Evolutionary conservation across 495 filamentous ascomycete genomes (phyloP).

Genomic region (Aspergillus incahuasiensis): DNA sequence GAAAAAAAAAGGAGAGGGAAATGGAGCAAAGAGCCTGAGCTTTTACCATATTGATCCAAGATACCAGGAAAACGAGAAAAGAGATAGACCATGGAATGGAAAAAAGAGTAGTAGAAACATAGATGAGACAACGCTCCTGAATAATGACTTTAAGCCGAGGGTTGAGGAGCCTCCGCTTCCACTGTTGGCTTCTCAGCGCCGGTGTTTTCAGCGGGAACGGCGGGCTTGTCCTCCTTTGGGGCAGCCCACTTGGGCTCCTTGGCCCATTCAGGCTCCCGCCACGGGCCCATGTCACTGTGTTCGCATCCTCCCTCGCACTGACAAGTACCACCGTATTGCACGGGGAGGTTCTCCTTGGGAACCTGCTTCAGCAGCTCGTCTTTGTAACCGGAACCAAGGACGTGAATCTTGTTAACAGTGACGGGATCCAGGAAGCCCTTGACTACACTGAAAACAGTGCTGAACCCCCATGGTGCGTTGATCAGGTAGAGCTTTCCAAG

Average conservation of each 20-base stretch:
- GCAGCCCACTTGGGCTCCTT: constrained; percentile 65
- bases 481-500: constrained; percentile 88
- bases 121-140: neutral
- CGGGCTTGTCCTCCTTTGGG: constrained; percentile 30
- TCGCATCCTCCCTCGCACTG: constrained; percentile 78
- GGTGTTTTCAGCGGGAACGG: constrained; percentile 26
- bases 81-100: constrained; percentile 6
- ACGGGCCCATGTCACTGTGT: constrained; percentile 86
- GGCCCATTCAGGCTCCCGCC: constrained; percentile 75
- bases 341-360: constrained; percentile 85
- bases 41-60: constrained; percentile 22
- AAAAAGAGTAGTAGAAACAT: constrained; percentile 1
- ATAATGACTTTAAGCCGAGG: constrained; percentile 28
- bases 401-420: constrained; percentile 92
- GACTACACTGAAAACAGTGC: constrained; percentile 72
- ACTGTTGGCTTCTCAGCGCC: constrained; percentile 32
- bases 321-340: constrained; percentile 79
- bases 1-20: constrained; percentile 7
- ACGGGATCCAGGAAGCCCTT: constrained; percentile 94
- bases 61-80: constrained; percentile 10
- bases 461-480: constrained; percentile 96
- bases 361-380: constrained; percentile 79
- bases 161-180: constrained; percentile 25
- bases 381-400: constrained; percentile 77
- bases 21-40: constrained; percentile 9